Conservation (phyloP, 306 rosid species). For the Lupinus albus region DNA sequence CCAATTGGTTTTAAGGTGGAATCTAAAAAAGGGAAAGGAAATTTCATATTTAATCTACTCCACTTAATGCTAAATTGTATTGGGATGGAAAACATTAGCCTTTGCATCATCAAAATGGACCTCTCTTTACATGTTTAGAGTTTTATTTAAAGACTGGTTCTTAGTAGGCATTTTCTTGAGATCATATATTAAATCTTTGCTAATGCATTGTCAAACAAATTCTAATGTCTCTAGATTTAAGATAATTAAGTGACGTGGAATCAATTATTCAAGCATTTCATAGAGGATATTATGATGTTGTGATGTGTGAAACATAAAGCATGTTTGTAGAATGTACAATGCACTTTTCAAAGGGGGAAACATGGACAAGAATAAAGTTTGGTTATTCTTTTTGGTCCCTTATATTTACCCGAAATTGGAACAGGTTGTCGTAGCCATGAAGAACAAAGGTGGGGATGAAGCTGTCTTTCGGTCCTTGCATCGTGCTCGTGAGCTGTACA, state of each 20-base stretch:
- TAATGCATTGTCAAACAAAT: not conserved
- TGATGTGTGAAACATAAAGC: constrained; percentile 15
- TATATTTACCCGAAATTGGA: constrained; percentile 34
- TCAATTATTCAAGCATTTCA: constrained; percentile 5
- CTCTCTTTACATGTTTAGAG: constrained; percentile 3
- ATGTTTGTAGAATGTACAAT: not conserved
- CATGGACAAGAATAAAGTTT: not conserved
- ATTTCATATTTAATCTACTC: no score
- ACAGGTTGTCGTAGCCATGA: constrained; percentile 80
- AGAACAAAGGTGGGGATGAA: constrained; percentile 81
- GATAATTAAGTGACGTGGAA: constrained; percentile 5
- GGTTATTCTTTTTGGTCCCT: constrained; percentile 12
- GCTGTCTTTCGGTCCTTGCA: constrained; percentile 76
- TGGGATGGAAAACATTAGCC: not conserved
- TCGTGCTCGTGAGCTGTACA: constrained; percentile 83
- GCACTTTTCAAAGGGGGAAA: constrained; percentile 18
- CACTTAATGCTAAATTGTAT: no score
- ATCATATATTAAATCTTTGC: not conserved
- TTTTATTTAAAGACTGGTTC: constrained; percentile 4
- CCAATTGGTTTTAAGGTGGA: no score
- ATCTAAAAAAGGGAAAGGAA: no score
- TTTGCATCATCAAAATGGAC: constrained; percentile 27
- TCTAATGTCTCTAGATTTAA: constrained; percentile 11
- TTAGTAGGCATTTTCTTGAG: constrained; percentile 21
- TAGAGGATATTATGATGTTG: not conserved